These are phyloP conservation scores for Vanilla planifolia DNA, from an alignment of 106 monocot species.

Conservation along the genomic window DNA sequence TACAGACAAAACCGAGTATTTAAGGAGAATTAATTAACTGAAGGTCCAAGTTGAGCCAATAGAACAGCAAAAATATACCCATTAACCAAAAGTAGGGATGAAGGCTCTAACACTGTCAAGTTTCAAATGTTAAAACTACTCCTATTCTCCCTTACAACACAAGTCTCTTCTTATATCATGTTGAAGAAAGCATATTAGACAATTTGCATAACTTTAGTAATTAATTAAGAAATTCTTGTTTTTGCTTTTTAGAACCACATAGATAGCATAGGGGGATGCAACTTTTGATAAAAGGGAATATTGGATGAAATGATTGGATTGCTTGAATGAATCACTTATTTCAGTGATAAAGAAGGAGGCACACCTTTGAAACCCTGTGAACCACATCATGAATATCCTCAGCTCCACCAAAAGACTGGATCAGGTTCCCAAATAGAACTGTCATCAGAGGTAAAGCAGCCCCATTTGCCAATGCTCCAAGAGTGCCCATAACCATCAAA, in stretches of 20 bases:
- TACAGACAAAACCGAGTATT: not conserved
- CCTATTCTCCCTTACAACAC: too few species aligned
- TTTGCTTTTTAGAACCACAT: too few species aligned
- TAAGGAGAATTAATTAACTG: not conserved
- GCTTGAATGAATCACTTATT: not conserved
- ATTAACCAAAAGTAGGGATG: too few species aligned
- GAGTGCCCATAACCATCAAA: constrained; percentile 6
- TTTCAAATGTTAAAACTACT: too few species aligned
- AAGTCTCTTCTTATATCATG: too few species aligned
- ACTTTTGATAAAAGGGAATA: not conserved
- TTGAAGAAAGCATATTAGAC: too few species aligned
- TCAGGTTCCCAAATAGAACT: not conserved
- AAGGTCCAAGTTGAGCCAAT: too few species aligned
- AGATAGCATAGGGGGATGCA: too few species aligned
- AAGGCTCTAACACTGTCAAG: too few species aligned
- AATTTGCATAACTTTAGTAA: too few species aligned
- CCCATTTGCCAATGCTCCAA: constrained; percentile 7
- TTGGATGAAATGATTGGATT: not conserved
- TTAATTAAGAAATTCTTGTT: too few species aligned
- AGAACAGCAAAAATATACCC: too few species aligned
- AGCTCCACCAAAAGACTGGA: constrained; percentile 3
- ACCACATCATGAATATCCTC: not conserved
- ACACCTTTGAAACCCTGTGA: constrained; percentile 4
- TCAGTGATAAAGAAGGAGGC: not conserved
- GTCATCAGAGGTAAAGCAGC: not conserved